These are phyloP conservation scores for Fraxinus ornus DNA, from an alignment of 305 asterid genomes.

Conservation along the genomic window DNA sequence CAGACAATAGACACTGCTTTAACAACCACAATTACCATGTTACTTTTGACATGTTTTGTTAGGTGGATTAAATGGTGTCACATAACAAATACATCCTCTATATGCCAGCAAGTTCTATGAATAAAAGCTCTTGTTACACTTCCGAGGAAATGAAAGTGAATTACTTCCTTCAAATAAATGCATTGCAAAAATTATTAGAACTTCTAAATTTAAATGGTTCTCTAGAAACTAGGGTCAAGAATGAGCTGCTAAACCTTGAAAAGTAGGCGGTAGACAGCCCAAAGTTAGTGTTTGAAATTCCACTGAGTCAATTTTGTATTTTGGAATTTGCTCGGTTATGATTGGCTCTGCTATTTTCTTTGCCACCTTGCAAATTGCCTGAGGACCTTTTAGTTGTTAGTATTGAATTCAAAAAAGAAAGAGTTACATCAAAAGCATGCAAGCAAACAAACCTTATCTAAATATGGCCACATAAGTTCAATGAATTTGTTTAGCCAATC, in stretches of 20 bases:
- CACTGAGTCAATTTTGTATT: constrained; percentile 79
- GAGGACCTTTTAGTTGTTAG: constrained; percentile 28
- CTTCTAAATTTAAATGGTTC: neutral
- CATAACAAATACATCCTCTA: neutral
- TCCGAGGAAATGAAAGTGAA: neutral
- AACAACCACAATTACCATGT: neutral
- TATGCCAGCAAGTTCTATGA: neutral
- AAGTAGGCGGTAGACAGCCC: constrained; percentile 84
- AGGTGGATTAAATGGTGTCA: neutral
- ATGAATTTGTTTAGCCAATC: constrained; percentile 97
- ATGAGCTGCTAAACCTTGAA: constrained; percentile 60
- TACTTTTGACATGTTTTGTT: neutral
- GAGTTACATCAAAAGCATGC: constrained; percentile 8
- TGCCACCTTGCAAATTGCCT: constrained; percentile 85
- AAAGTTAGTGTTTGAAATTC: constrained; percentile 73
- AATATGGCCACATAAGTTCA: constrained; percentile 90
- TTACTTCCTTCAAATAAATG: neutral
- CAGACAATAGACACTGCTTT: neutral
- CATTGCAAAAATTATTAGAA: neutral
- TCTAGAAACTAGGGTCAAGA: neutral
- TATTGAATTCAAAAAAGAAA: constrained; percentile 9
- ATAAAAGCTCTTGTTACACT: neutral
- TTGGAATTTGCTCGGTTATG: constrained; percentile 85
- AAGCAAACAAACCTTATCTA: constrained; percentile 67
- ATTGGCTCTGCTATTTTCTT: constrained; percentile 77